Base-by-base conservation (phyloP, 2,329 filamentous ascomycete species). In the Exophiala alcalophila region DNA sequence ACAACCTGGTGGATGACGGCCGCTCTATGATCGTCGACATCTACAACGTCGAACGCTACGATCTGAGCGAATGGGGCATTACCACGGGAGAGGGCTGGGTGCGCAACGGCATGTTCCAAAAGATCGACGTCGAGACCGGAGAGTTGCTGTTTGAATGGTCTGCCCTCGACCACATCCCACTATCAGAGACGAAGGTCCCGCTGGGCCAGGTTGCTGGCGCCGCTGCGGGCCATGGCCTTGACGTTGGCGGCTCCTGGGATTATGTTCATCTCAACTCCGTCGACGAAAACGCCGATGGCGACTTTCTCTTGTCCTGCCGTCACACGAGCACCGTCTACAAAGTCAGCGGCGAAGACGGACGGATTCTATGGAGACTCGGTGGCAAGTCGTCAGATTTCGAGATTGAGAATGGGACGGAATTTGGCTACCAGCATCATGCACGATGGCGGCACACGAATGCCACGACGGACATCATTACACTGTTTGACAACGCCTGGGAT, bases 141-240 rank as follows among this genome's bases (percentile, higher is more conserved):
- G 63, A 70, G 29, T 57, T 81, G 4, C 47, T 80, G 6, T 81
- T 80, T 49, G 76, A 81, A 53, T 81, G 77, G 78, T 69, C 68
- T 26, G 74, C 72, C 48, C 59, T 80, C 8, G 74, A 79, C 44
- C 73, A 80, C 57, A 65, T 78, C 12, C 66, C 70, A 48, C 69
- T 70, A 2, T 65, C 65, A 2, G 59, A 64, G 25, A 68, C 65
- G 29, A 74, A 69, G 59, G 73, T 70, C 21, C 61, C 64, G 45
- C 68, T 71, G 3, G 60, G 58, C 15, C n/a, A n/a, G n/a, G n/a
- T n/a, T n/a, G 62, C 66, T 21, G 67, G 65, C 6, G 65, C 68
- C 47, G 66, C 66, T 1, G 65, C 69, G 20, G 72, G 72, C n/a
- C 65, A 70, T 25, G 72, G 71, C 11, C 54, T 73, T 41, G 62